Evolutionary conservation across 2,329 filamentous ascomycete species (phyloP).

Genomic region (Epichloe typhina): DNA sequence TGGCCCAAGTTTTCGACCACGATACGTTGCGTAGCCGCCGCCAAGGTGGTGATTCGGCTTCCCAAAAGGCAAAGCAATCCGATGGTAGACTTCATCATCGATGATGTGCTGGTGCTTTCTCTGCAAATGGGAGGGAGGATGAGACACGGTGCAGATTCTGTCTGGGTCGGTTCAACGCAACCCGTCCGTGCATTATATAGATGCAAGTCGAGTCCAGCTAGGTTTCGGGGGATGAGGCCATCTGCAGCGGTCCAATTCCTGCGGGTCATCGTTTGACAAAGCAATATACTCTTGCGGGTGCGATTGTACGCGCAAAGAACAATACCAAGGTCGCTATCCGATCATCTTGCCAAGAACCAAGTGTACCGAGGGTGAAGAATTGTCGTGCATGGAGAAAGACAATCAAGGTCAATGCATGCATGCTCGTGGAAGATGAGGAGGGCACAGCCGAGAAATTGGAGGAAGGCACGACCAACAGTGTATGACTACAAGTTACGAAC

Average conservation of each 20-base stretch:
- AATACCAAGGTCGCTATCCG: background rate
- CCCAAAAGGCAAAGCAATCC: background rate
- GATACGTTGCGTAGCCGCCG: background rate
- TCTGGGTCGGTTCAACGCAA: background rate
- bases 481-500: background rate
- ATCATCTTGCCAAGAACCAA: background rate
- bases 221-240: background rate
- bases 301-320: background rate
- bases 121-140: background rate
- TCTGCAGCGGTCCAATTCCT: background rate
- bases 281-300: background rate
- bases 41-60: background rate
- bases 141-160: background rate
- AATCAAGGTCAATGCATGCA: background rate
- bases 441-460: background rate
- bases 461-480: background rate
- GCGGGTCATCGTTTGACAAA: background rate
- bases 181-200: background rate
- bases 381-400: background rate
- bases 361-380: background rate
- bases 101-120: background rate
- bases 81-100: background rate
- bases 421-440: too few relatives aligned
- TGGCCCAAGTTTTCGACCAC: conserved; percentile 11
- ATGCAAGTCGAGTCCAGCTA: background rate